Evolutionary conservation across 176 grass and related monocot species (phyloP).

Genomic region (Guadua angustifolia): DNA sequence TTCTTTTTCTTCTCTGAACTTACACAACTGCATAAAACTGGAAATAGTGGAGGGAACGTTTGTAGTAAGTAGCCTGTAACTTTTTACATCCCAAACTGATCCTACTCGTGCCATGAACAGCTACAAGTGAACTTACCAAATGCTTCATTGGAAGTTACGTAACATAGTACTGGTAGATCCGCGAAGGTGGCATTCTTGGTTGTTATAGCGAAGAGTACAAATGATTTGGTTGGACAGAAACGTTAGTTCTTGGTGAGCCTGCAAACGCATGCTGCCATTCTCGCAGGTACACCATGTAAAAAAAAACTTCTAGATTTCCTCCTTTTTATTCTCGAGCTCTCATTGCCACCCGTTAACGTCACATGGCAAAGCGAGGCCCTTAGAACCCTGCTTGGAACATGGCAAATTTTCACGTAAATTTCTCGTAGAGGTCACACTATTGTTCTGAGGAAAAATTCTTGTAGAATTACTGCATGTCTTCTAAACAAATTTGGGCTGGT

Average conservation of each 20-base stretch:
- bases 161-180: not conserved
- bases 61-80: not conserved
- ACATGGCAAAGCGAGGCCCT: not conserved
- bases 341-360: not conserved
- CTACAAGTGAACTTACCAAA: not conserved
- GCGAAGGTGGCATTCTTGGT: conserved; percentile 24
- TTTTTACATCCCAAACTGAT: not conserved
- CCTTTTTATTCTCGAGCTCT: not conserved
- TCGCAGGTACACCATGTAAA: conserved; percentile 6
- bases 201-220: conserved; percentile 31
- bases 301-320: not conserved
- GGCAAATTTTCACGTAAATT: not conserved
- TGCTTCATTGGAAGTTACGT: conserved; percentile 14
- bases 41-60: not conserved
- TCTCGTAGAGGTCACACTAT: not conserved
- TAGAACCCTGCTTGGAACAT: not conserved
- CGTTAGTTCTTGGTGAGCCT: conserved; percentile 33
- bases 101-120: not conserved
- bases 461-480: not conserved
- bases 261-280: conserved; percentile 22
- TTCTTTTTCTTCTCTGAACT: not conserved
- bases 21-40: not conserved
- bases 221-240: conserved; percentile 38
- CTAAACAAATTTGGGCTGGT: not conserved
- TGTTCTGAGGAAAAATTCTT: not conserved